Percentiles rank a stretch among this genome's conserved stretches.
These are phyloP conservation scores for Sugiyamaella pinicola DNA, from an alignment of 1,139 yeast species.

Conservation along the genomic window DNA sequence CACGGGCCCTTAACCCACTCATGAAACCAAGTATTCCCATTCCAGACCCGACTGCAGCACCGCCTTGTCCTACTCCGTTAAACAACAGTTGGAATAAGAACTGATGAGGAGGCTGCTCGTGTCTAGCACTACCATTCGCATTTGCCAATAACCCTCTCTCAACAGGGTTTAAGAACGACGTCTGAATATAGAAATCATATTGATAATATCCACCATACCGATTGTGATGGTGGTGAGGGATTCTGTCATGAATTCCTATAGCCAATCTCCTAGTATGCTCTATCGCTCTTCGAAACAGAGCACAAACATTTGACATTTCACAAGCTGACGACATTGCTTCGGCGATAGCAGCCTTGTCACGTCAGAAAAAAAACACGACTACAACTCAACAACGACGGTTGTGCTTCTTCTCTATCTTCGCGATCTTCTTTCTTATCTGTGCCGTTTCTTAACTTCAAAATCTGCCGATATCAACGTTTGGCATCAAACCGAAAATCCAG, in stretches of 20 bases:
- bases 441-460: too few species aligned
- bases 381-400: too few species aligned
- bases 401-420: too few species aligned
- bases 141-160: neutral
- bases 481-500: too few species aligned
- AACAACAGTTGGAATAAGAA: slow-evolving; percentile 2
- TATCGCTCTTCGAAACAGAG: slow-evolving; percentile 5
- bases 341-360: neutral
- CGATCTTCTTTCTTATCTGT: too few species aligned
- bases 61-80: neutral
- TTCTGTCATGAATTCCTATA: slow-evolving; percentile 17
- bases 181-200: slow-evolving; percentile 7
- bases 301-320: slow-evolving; percentile 5
- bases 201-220: neutral
- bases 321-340: slow-evolving; percentile 10
- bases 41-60: slow-evolving; percentile 5
- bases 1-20: slow-evolving; percentile 2
- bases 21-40: neutral
- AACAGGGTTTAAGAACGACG: neutral
- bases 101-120: neutral
- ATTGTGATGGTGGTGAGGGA: slow-evolving; percentile 20
- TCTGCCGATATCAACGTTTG: too few species aligned
- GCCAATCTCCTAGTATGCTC: slow-evolving; percentile 19
- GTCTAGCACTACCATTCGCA: neutral
- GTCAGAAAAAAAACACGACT: too few species aligned